phyloP scores from a whole-genome alignment of 1,284 basidiomycete species.

The Sporisorium scitamineum region DNA sequence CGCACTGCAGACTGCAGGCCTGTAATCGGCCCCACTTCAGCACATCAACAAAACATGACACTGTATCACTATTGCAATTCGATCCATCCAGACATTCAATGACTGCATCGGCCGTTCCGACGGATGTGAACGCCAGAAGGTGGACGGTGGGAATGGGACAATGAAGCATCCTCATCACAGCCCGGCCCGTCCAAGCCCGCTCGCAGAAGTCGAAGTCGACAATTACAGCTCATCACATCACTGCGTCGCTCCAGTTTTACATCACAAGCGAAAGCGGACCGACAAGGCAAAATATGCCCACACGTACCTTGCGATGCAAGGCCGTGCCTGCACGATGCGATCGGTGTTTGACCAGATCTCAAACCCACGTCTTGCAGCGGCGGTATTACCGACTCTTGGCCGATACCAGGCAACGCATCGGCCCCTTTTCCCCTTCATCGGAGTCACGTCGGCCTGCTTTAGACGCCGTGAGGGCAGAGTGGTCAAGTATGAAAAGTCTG shows the following conservation, averaged over 20 bases:
- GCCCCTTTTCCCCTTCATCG: neutral
- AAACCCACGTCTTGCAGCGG: neutral
- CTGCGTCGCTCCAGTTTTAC: neutral
- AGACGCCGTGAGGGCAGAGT: neutral
- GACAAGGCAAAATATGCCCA: neutral
- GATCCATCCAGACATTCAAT: neutral
- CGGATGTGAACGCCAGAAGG: neutral
- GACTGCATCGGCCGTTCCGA: neutral
- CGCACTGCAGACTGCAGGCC: neutral
- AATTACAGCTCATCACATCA: neutral
- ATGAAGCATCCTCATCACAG: neutral
- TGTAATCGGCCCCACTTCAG: neutral
- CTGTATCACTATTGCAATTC: conserved; percentile 30
- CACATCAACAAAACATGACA: conserved; percentile 5
- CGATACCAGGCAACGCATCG: neutral
- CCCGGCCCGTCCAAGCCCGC: neutral
- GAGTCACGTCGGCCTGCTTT: neutral
- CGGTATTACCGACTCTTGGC: neutral
- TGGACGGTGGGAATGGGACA: neutral
- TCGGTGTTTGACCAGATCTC: neutral
- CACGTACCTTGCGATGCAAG: neutral
- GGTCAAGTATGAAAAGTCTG: neutral
- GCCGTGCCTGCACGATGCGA: neutral
- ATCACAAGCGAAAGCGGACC: neutral
- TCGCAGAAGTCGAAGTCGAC: neutral